Base-by-base conservation (phyloP, 2,329 filamentous ascomycete species). In the Sporothrix pallida region DNA sequence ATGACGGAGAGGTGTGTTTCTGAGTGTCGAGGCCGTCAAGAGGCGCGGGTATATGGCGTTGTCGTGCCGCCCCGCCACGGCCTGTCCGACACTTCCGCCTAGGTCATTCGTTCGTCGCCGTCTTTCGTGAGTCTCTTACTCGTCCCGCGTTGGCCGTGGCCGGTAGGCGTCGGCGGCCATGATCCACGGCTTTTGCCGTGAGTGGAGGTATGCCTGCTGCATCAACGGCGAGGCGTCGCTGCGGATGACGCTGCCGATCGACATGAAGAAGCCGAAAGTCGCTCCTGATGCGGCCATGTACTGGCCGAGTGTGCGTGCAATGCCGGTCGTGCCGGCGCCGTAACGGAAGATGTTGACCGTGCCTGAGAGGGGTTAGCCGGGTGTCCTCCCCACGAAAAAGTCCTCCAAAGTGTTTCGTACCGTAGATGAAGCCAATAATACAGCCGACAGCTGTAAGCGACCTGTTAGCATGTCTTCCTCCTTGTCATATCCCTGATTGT, bases 191-290 rank as follows among this genome's bases (percentile, higher is more conserved):
- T 89, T 88, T 78, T 92, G 87, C 78, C 91, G 90, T 70, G 93
- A 90, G 81, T 89, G 89, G 78, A 90, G 88, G 84, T 95, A 97
- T 74, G 93, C 89, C 81, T 94, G 89, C 77, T 90, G 87, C 74
- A 91, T 86, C 79, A 93, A 91, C 52, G 92, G 90, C 60, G 93
- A 93, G 37, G 76, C 70, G 79, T 99, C 96, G 75, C 94, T 95
- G 80, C 96, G 92, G 80, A 99, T 98, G 62, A 97, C 95, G 78
- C 94, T 97, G 78, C 96, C 96, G 78, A 99, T 97, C 74, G 93
- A 95, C 96, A 99, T 99, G 88, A 99, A 99, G 85, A 98, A 98
- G 31, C 89, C 96, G 82, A 99, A 99, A 10, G 95, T 98, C 65
- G 94, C 94, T 56, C 95, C 95, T 37, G 95, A 98, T 62, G 93